phyloP scores from a whole-genome alignment of 257 asterid species.

The Nicotiana obtusifolia region DNA sequence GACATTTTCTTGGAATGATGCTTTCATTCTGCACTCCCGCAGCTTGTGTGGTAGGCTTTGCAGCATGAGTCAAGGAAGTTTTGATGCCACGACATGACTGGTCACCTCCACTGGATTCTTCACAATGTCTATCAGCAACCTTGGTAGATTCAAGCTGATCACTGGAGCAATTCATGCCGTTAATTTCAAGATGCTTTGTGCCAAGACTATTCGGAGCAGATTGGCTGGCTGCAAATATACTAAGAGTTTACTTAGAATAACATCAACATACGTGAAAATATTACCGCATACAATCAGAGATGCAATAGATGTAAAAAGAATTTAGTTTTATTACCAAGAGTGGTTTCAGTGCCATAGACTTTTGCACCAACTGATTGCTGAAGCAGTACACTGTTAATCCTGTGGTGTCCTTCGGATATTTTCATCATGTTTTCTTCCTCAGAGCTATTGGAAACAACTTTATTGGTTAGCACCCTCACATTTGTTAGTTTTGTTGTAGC shows the following conservation, averaged over 20 bases:
- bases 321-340: background rate
- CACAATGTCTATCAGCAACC: background rate
- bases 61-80: background rate
- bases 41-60: background rate
- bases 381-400: background rate
- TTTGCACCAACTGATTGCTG: background rate
- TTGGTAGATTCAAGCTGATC: background rate
- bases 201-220: background rate
- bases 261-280: background rate
- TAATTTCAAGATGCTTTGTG: background rate
- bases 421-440: background rate
- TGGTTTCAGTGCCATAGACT: background rate
- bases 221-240: background rate
- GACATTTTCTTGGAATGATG: background rate
- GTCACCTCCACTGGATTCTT: background rate
- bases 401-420: background rate
- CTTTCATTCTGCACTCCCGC: background rate
- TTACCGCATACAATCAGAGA: background rate
- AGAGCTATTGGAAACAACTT: background rate
- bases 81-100: background rate
- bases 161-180: background rate
- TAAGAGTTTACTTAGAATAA: too few relatives aligned
- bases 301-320: too few relatives aligned
- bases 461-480: background rate
- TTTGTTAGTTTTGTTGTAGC: background rate